Evolutionary conservation across 805 yeast genomes (phyloP), one percentile per base, ranked within the genome.

Genomic region (Nakazawaea holstii): DNA sequence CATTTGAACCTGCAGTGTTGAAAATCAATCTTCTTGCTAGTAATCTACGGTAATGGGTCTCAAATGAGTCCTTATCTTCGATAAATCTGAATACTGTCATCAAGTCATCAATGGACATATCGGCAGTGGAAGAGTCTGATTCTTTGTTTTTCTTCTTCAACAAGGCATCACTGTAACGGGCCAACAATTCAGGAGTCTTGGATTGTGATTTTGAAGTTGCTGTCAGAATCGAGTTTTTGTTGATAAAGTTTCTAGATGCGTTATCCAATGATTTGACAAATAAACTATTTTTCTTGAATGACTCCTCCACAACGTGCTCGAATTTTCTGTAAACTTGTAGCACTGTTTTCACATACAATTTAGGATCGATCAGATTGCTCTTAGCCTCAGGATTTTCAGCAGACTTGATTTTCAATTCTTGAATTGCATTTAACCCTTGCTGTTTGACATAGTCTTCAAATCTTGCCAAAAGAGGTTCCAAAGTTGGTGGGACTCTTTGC

Each of bases 31-130:
- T 79, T 62, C 85, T 87, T 9, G 98, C 92, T 56, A 94, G 75
- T 60, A 85, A 72, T 53, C 97, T 80, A 65, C 97, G 82, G 66
- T 94, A 94, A 69, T 87, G 86, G 52, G 84, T 85, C 68, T 94
- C 98, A 67, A 94, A 95, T 37, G 94, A 87, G 69, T 95, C 98
- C 64, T 90, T 91, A 63, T 94, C 98, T 39, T 87, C 90, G 49
- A 95, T 76, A 61, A 87, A 92, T 59, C 83, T 84, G 73, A 94
- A 88, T 27, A 94, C 74, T 13, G 83, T 78, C 87, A 92, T 87
- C 57, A 94, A 77, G 59, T 91, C 94, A 55, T 86, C 91, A 41
- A 86, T 80, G 45, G 81, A 80, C 82, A 91, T 80, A 59, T 84
- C 92, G 50, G 72, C 69, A n/a, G 77, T 69, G 13, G 45, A 45